Percentiles rank a stretch among this genome's conserved stretches.
Conservation (phyloP, 2,329 filamentous ascomycete genomes). For the Mollisia scopiformis region DNA sequence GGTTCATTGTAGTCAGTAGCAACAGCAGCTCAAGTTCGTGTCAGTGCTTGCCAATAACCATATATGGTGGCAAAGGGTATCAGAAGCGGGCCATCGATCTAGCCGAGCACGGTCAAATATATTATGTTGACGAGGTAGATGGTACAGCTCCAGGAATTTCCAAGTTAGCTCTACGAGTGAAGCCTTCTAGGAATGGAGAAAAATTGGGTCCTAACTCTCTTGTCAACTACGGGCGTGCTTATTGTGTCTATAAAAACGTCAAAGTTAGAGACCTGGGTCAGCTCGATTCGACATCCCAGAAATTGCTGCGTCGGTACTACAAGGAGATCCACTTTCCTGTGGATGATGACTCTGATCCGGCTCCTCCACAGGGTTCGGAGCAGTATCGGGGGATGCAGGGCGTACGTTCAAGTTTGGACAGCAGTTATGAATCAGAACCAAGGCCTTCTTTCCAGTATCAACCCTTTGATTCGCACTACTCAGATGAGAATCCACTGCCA, state of each 20-base stretch:
- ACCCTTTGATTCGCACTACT: too few relatives aligned
- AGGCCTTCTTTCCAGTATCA: too few relatives aligned
- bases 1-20: slow-evolving; percentile 28
- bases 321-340: background rate
- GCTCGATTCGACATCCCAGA: slow-evolving; percentile 22
- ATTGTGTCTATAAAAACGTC: slow-evolving; percentile 28
- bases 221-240: slow-evolving; percentile 27
- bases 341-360: background rate
- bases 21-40: slow-evolving; percentile 8
- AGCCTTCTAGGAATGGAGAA: slow-evolving; percentile 8
- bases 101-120: slow-evolving; percentile 27
- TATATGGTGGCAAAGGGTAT: slow-evolving; percentile 16
- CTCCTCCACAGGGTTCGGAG: background rate
- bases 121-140: slow-evolving; percentile 13
- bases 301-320: slow-evolving; percentile 13
- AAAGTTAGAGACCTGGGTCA: slow-evolving; percentile 30
- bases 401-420: too few relatives aligned
- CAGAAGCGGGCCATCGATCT: slow-evolving; percentile 26
- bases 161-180: slow-evolving; percentile 20
- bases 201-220: slow-evolving; percentile 17
- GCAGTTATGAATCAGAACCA: too few relatives aligned
- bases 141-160: slow-evolving; percentile 9
- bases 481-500: too few relatives aligned
- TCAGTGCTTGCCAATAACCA: slow-evolving; percentile 26
- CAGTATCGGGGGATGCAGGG: background rate